Evolutionary conservation across 192 early-diverging fungal species (phyloP), one percentile per base, ranked within the genome.

Genomic region (Thamnidium elegans): DNA sequence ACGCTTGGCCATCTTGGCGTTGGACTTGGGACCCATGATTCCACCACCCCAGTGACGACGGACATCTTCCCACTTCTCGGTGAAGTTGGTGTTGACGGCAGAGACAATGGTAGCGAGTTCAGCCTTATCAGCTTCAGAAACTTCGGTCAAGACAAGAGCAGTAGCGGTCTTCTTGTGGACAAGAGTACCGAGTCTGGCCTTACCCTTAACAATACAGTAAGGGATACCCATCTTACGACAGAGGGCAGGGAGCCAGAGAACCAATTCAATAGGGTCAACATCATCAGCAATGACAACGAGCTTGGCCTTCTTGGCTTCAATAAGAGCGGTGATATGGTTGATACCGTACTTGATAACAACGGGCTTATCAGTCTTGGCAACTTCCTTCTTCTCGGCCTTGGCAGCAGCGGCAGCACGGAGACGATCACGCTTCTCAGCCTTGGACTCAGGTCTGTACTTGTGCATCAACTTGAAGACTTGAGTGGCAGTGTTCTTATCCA

Each of bases 141-240:
- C 89, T 44, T 98, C 97, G 64, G 91, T 92, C 73, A 99, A 79
- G 55, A 92, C 95, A 56, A 99, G 78, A 63, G 95, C 96, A 55
- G 97, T 98, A 77, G 94, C 95, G 61, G 93, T 99, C 94, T 99
- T 99, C 87, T 97, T 93, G 92, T 97, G 95, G 78, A 99, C 92
- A 55, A 98, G 91, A 64, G 95, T 93, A 76, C 97, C 97, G 77
- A 99, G 90, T 78, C 97, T 89, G 78, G 91, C 86, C 90, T 99
- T 99, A 74, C 91, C 86, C 94, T 99, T 99, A 79, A 99, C 93
- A 78, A 99, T 97, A 83, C 83, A 87, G 89, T 99, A 99, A 62
- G 97, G 97, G 78, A 99, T 84, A 78, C 92, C 94, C 96, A 97
- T 97, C 92, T 99, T 99, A 76, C 95, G 91, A 90, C 97, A 99